A percentile compares a stretch with the other conserved stretches of the same genome.
These are phyloP conservation scores for Hypericum perforatum DNA, from an alignment of 345 rosid genomes.

Conservation along the genomic window DNA sequence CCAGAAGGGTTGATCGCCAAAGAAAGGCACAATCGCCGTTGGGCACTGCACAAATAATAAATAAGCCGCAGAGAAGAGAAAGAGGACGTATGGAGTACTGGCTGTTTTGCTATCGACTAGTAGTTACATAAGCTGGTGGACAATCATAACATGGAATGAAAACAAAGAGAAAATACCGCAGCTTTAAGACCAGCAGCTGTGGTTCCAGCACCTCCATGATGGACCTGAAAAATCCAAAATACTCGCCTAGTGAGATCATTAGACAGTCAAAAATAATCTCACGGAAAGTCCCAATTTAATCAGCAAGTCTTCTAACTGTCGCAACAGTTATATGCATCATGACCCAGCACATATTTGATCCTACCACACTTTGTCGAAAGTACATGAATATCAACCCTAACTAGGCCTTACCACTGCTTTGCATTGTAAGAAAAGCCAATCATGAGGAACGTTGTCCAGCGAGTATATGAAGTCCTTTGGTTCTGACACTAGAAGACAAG, in stretches of 20 bases:
- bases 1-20: constrained; percentile 99
- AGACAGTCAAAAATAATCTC: neutral
- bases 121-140: constrained; percentile 1
- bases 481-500: constrained; percentile 59
- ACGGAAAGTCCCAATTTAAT: too few species aligned
- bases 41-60: constrained; percentile 56
- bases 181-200: constrained; percentile 99
- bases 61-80: constrained; percentile 1
- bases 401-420: constrained; percentile 84
- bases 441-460: constrained; percentile 93
- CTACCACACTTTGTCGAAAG: too few species aligned
- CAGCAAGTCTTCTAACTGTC: too few species aligned
- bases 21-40: constrained; percentile 88
- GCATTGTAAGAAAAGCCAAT: constrained; percentile 95
- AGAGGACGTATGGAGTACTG: neutral
- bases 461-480: constrained; percentile 70
- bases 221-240: constrained; percentile 51
- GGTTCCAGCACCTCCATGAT: constrained; percentile 89
- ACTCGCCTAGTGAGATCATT: neutral
- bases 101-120: neutral
- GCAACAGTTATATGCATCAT: too few species aligned
- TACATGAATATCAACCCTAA: too few species aligned
- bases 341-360: too few species aligned
- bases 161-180: constrained; percentile 35
- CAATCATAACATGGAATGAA: constrained; percentile 3